Evolutionary conservation across 192 early-diverging fungal genomes (phyloP).

Genomic region (Backusella sp.): DNA sequence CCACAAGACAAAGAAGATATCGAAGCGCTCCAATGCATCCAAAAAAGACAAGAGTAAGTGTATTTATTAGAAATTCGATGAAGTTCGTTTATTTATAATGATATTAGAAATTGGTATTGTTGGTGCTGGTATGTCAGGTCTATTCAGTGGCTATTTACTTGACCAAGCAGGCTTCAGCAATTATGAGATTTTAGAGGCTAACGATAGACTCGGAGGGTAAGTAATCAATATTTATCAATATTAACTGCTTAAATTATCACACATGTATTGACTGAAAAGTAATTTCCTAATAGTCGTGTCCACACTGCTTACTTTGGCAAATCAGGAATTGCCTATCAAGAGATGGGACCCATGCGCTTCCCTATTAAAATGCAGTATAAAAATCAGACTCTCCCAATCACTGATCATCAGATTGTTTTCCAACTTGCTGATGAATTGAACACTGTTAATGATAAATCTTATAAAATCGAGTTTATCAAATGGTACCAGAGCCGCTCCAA

Average conservation of each 20-base stretch:
- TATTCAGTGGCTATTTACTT: conserved; percentile 26
- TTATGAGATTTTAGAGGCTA: conserved; percentile 27
- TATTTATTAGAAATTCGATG: background rate
- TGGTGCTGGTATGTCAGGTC: conserved; percentile 31
- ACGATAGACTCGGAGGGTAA: conserved; percentile 31
- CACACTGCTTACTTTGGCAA: conserved; percentile 36
- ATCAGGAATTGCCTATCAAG: conserved; percentile 14
- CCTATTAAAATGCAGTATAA: background rate
- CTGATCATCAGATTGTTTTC: conserved; percentile 34
- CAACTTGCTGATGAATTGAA: conserved; percentile 28
- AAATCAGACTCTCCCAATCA: background rate
- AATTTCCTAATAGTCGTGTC: conserved; percentile 14
- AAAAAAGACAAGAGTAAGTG: conserved; percentile 23
- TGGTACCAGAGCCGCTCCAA: conserved; percentile 13
- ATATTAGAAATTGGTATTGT: conserved; percentile 28
- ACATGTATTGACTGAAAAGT: background rate
- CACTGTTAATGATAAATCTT: background rate
- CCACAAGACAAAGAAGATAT: conserved; percentile 11
- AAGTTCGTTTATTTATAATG: background rate
- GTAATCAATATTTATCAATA: no score
- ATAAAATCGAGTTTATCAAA: conserved; percentile 18
- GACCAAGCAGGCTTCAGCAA: conserved; percentile 28
- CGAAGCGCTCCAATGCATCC: background rate
- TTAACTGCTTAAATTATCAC: background rate
- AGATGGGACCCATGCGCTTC: conserved; percentile 4